phyloP scores from a whole-genome alignment of 331 rosid genomes.

The Erythrophleum ivorense region DNA sequence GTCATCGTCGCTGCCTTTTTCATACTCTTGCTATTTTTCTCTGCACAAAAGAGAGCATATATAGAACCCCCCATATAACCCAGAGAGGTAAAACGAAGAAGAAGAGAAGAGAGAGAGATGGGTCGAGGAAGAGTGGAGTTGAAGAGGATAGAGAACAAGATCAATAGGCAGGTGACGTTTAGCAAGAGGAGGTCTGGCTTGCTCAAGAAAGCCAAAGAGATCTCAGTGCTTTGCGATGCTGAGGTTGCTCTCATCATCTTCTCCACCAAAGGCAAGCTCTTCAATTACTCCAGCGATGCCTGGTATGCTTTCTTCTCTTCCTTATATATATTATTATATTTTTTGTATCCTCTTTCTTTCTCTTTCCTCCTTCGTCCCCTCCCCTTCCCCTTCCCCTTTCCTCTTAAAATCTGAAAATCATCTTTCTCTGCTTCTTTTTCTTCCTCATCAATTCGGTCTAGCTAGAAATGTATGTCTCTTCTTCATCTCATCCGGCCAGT shows the following conservation, averaged over 20 bases:
- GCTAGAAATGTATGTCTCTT: neutral
- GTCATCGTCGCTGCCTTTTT: neutral
- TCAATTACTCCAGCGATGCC: constrained; percentile 68
- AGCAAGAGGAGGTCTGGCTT: constrained; percentile 80
- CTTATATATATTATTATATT: too few species aligned
- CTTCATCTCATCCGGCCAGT: too few species aligned
- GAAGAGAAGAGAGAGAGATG: constrained; percentile 41
- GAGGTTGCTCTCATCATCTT: constrained; percentile 78
- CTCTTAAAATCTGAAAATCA: too few species aligned
- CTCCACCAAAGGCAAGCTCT: constrained; percentile 83
- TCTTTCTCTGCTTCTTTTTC: too few species aligned
- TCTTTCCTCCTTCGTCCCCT: too few species aligned
- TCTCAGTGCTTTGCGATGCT: constrained; percentile 90
- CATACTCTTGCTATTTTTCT: too few species aligned
- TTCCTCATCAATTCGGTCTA: too few species aligned
- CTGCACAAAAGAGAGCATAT: too few species aligned
- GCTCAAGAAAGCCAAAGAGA: constrained; percentile 82
- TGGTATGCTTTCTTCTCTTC: constrained; percentile 26
- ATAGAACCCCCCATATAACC: too few species aligned
- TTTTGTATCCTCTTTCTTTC: neutral
- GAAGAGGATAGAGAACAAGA: constrained; percentile 92
- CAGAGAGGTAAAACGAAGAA: neutral
- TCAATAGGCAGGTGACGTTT: constrained; percentile 87
- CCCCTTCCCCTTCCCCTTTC: too few species aligned
- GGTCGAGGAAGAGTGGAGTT: constrained; percentile 83